Base-by-base conservation (phyloP, 768 basidiomycete species). In the Tubosaeta sp. region DNA sequence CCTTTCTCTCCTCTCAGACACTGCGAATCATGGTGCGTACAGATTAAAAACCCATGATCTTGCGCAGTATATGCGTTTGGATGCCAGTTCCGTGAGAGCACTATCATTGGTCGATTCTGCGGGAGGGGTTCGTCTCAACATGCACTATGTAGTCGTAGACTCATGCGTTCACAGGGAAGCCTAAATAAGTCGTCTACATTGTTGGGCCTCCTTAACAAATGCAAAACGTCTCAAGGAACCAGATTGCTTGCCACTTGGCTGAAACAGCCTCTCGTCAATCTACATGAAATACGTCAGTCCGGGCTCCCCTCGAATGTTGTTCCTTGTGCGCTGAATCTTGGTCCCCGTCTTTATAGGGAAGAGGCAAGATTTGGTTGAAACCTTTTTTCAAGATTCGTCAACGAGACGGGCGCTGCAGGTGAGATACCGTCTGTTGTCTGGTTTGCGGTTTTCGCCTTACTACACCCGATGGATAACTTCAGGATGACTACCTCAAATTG, bases 221-320 rank as follows among this genome's bases (percentile, higher is more conserved):
- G 95, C 74, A 96, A 96, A 71, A 98, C 96, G 0, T 83, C 90
- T 0, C 96, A 99, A 64, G 96, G 96, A 0, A 84, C 89, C 13
- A 74, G 96, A 49, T 67, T 96, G 35, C 75, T 99, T 3, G 89
- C 85, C 0, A 85, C 84, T 43, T 98, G 95, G 95, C 72, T 99
- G 36, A 97, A 96, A 64, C 96, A 98, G 65, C 96, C 96, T 6
- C 73, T 98, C 24, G 82, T 97, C 27, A 97, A 96, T 67, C 68
- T 91, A 32, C 94, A 98, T 57, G 90, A 94, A 64, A 98, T 98
- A 54, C 76, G 93, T 90, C 51, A 55, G 90, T 75, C 31, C 9
- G 34, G 7, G 12, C 12, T 22, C 4, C 4, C 38, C 22, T 2
- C 16, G 10, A 16, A 30, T 5, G 13, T n/a, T 5, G 3, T 19